Evolutionary conservation across 208 protist species (phyloP), one percentile per base, ranked within the genome.

Genomic region (Porcisia deanei): DNA sequence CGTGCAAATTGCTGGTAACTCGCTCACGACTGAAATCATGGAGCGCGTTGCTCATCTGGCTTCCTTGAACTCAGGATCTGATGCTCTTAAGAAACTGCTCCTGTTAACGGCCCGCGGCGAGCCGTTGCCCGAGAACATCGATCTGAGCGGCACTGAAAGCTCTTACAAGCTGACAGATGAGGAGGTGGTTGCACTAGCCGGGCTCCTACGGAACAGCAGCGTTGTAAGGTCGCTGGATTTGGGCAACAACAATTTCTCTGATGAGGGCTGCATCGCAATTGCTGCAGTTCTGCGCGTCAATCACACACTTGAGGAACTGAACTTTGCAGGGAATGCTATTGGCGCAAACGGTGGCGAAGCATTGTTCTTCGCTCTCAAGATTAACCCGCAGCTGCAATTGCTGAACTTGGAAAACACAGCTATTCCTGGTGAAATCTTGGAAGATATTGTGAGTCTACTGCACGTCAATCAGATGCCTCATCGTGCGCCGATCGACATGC

Each of bases 241-340:
- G 34, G 81, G 86, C 30, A 88, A 85, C 85, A 97, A 97, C 81
- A 68, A 54, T 20, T 88, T 97, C 61, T 88, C 84, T 39, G 88
- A 95, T 69, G 73, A 73, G 34, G 94, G 92, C 37, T 95, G 91
- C 76, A 76, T 83, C 54, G 85, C 88, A 41, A 69, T 97, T 55
- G 92, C 89, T n/a, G 87, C 88, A 65, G 88, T 95, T 58, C 87
- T 97, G n/a, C 88, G 88, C 6, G 71, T 81, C 25, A 96, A 94
- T 76, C 85, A 94, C 70, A 86, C 65, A 7, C 79, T 97, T 55
- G 83, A 94, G 77, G 85, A 83, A 4, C 75, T 97, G 53, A 88
- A 94, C 70, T 85, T 97, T 20, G 85, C 86, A 47, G 82, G 90
- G 52, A 97, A 97, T 75, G 30, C 54, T 34, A 92, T 97, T 66